A percentile compares a stretch with the other conserved stretches of the same genome.
phyloP scores from a whole-genome alignment of 371 early-diverging fungal species.

The Zancudomyces culisetae region DNA sequence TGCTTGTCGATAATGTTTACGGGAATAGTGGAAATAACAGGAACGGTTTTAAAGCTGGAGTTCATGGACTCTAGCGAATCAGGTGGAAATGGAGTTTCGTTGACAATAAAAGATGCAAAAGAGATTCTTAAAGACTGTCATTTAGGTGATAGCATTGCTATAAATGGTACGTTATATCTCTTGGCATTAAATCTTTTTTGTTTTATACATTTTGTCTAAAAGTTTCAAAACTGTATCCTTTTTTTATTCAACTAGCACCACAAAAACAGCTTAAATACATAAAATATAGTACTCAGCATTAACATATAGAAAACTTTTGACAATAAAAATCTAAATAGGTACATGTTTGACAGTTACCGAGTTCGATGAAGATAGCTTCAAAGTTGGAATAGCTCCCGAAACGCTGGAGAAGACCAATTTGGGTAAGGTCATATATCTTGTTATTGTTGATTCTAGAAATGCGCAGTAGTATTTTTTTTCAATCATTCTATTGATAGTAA shows the following conservation, averaged over 20 bases:
- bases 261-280: too few species aligned
- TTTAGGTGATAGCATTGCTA: slow-evolving; percentile 84
- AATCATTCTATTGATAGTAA: too few species aligned
- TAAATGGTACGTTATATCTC: slow-evolving; percentile 47
- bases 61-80: slow-evolving; percentile 46
- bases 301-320: too few species aligned
- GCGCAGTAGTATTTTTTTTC: too few species aligned
- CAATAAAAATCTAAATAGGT: too few species aligned
- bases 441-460: too few species aligned
- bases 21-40: slow-evolving; percentile 85
- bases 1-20: slow-evolving; percentile 94
- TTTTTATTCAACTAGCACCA: too few species aligned
- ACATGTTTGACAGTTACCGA: slow-evolving; percentile 92
- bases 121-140: slow-evolving; percentile 64
- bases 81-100: slow-evolving; percentile 72
- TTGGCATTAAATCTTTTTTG: not conserved
- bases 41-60: slow-evolving; percentile 42
- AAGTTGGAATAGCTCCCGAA: slow-evolving; percentile 83
- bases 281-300: too few species aligned
- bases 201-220: not conserved
- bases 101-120: slow-evolving; percentile 50
- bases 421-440: too few species aligned
- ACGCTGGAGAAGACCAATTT: slow-evolving; percentile 77
- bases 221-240: too few species aligned
- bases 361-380: slow-evolving; percentile 59